Percentiles rank a stretch among this genome's conserved stretches.
These are phyloP conservation scores for Coniferiporia sulphurascens DNA, from an alignment of 1,284 basidiomycete genomes.

Conservation along the genomic window DNA sequence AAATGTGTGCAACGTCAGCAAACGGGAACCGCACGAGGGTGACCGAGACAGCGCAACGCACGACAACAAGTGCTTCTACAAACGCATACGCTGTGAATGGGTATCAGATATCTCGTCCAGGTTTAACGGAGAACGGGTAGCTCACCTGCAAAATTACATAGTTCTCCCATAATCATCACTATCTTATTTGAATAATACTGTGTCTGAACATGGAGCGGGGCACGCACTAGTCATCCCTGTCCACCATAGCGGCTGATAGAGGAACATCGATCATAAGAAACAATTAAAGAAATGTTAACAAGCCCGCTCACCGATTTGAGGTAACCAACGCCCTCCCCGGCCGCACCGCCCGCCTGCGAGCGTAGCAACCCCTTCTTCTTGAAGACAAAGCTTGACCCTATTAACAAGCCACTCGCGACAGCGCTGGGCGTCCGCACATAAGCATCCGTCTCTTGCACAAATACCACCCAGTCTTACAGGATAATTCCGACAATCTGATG, in stretches of 20 bases:
- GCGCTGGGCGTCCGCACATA: slow-evolving; percentile 28
- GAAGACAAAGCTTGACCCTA: slow-evolving; percentile 54
- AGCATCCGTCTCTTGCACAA: not conserved
- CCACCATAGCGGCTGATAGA: slow-evolving; percentile 46
- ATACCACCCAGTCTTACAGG: not conserved
- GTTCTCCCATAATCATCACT: slow-evolving; percentile 40
- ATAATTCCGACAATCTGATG: slow-evolving; percentile 17
- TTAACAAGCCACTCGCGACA: slow-evolving; percentile 55
- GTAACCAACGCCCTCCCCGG: slow-evolving; percentile 63
- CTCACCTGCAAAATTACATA: slow-evolving; percentile 29
- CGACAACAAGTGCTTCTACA: slow-evolving; percentile 46
- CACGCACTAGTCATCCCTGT: slow-evolving; percentile 35
- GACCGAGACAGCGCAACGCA: slow-evolving; percentile 24
- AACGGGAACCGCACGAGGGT: not conserved
- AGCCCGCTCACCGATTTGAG: slow-evolving; percentile 41
- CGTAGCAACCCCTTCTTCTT: slow-evolving; percentile 53
- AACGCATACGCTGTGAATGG: slow-evolving; percentile 34
- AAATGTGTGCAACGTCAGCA: slow-evolving; percentile 23
- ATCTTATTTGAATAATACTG: not conserved
- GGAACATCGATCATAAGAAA: not conserved
- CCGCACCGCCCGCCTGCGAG: slow-evolving; percentile 40
- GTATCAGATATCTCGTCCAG: not conserved
- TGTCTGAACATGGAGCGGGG: not conserved
- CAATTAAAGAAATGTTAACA: not conserved
- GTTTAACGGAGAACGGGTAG: not conserved